Evolutionary conservation across 805 yeast species (phyloP).

Genomic region (Starmera caribaea): DNA sequence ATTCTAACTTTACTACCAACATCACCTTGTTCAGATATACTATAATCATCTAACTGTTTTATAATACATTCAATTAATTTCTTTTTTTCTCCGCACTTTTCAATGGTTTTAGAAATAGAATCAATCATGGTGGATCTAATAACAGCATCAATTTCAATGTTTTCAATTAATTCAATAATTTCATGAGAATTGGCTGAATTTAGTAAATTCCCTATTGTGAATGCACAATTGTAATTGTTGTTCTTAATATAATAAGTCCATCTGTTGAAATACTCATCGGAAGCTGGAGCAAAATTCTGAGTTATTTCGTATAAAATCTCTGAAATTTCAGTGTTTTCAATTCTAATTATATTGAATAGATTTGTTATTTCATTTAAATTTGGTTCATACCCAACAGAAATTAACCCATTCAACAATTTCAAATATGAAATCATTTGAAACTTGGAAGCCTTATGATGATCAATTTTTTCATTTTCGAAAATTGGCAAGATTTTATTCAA

Average conservation of each 20-base stretch:
- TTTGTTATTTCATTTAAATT: conserved; percentile 5
- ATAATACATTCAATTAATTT: conserved; percentile 11
- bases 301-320: conserved; percentile 5
- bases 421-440: conserved; percentile 16
- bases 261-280: conserved; percentile 10
- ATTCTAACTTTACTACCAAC: conserved; percentile 73
- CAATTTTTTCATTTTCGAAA: conserved; percentile 4
- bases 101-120: conserved; percentile 8
- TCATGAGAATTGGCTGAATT: conserved; percentile 5
- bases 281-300: conserved; percentile 4
- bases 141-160: conserved; percentile 16
- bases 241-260: conserved; percentile 29
- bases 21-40: conserved; percentile 77
- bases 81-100: background rate
- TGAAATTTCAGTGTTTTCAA: conserved; percentile 7
- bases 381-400: conserved; percentile 1
- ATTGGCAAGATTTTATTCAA: conserved; percentile 5
- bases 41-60: conserved; percentile 59
- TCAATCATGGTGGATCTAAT: conserved; percentile 7
- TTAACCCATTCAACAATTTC: conserved; percentile 11
- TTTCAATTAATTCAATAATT: conserved; percentile 7
- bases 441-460: conserved; percentile 15
- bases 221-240: conserved; percentile 29
- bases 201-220: conserved; percentile 22
- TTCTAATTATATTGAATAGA: conserved; percentile 14